Evolutionary conservation across 2,329 filamentous ascomycete genomes (phyloP), one percentile per base, ranked within the genome.

Genomic region (Nigrospora osmanthi): DNA sequence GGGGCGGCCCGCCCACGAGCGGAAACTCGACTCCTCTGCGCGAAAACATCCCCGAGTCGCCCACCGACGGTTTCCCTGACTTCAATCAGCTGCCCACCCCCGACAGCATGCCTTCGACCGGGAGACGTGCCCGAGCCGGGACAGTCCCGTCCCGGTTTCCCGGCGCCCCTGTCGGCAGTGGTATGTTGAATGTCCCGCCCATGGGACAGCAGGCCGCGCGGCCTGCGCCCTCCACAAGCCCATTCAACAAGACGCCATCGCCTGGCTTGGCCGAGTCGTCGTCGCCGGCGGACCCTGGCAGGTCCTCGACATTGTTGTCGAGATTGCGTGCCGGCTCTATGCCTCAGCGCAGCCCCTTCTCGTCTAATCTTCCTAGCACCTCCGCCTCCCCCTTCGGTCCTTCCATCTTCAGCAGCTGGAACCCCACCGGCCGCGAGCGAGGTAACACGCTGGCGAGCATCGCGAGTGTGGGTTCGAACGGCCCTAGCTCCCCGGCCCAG

Each of bases 21-120:
- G 93, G 91, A 53, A 91, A 95, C 66, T 96, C 91, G 16, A 96
- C 91, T 36, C 93, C 93, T 55, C 78, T 98, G 42, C 88, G 93
- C 59, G 93, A 97, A 71, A 96, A 91, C 53, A 97, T 98, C 49
- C 90, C 91, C 52, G 93, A 98, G 69, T 96, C 91, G 33, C 93
- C 93, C 31, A 93, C 87, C 53, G 91, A 96, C 70, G 91, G 87
- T 54, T 97, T 97, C 57, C 90, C 93, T 47, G 90, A 95, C 65
- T 89, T 95, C 62, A 78, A 85, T 52, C 80, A 83, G 55, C 75
- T 87, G 36, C 77, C 85, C 36, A 76, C 83, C 10, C 78, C 85
- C 52, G 78, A 83, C 52, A 76, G 72, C 47, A 62, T 85, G 49
- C 81, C 85, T 45, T 76, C 85, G 56, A 79, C 81, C 9, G 40